Evolutionary conservation across 768 basidiomycete genomes (phyloP), one percentile per base, ranked within the genome.

Genomic region (Rhizopogon sp.): DNA sequence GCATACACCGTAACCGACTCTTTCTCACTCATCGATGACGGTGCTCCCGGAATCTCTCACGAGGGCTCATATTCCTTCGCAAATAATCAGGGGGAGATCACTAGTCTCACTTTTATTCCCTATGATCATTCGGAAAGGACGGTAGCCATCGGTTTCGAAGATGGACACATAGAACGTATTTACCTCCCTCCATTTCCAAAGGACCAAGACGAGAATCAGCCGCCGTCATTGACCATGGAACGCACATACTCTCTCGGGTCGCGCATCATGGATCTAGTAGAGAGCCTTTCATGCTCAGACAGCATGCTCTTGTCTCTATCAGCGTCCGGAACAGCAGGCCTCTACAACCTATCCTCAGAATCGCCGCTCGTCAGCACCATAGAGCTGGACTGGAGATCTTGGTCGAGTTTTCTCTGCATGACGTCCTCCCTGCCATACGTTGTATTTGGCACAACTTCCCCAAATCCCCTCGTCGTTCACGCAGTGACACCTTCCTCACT

Each of bases 371-470:
- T 63, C 13, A 59, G 69, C 0, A 63, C 69, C 35, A 65, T 85
- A 39, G 67, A 80, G 43, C 67, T 90, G 37, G 66, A 75, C 42
- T 58, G 70, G 3, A 83, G 82, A 41, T 79, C 83, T 60, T 92
- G 90, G 90, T 68, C 76, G 6, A 79, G 81, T 17, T 74, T 83
- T 58, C 77, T 91, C 51, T 81, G 72, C 52, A 67, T 78, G 45
- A 65, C 74, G 8, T 70, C 81, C 13, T 74, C 82, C 3, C 67
- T 75, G 0, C 78, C 85, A 11, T 89, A 81, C 55, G 85, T 84
- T 9, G 83, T 81, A 8, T 84, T 92, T 55, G 89, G 89, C 8
- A 79, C 80, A 8, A 84, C 85, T 2, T 67, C 71, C 2, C 0
- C 57, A n/a, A 29, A 53, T 37, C 87, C 90, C 3, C 74, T 91